phyloP scores from a whole-genome alignment of 176 grass and related monocot genomes.

The Leersia perrieri region DNA sequence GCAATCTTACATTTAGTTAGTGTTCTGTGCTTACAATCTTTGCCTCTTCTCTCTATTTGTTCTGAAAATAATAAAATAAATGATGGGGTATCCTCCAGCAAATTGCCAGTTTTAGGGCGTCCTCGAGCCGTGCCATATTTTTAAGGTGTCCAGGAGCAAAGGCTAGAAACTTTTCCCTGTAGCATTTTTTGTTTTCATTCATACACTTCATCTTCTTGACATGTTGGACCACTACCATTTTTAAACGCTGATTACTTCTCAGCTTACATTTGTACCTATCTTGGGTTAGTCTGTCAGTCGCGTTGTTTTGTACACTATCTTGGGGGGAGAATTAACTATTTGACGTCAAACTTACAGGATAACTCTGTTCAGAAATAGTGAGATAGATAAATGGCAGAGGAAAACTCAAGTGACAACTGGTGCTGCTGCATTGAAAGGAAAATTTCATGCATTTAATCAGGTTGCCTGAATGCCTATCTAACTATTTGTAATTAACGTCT shows the following conservation, averaged over 20 bases:
- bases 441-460: conserved; percentile 95
- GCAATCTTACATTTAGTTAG: background rate
- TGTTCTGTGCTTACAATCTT: too few relatives aligned
- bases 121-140: too few relatives aligned
- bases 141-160: too few relatives aligned
- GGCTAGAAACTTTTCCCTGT: too few relatives aligned
- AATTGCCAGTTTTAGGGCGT: too few relatives aligned
- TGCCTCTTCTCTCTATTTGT: too few relatives aligned
- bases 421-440: conserved; percentile 84
- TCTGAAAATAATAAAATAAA: too few relatives aligned
- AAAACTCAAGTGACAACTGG: conserved; percentile 87
- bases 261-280: background rate
- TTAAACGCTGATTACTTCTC: too few relatives aligned
- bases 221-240: too few relatives aligned
- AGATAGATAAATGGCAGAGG: conserved; percentile 95
- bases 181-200: too few relatives aligned
- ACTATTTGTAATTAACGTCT: conserved; percentile 8
- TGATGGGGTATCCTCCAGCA: too few relatives aligned
- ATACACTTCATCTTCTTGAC: too few relatives aligned
- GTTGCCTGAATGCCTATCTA: conserved; percentile 36
- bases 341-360: conserved; percentile 40
- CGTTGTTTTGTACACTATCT: background rate
- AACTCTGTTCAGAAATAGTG: conserved; percentile 63
- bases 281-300: background rate
- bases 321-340: background rate